Conservation (phyloP, 2,329 filamentous ascomycete genomes). For the Periconia sp. region DNA sequence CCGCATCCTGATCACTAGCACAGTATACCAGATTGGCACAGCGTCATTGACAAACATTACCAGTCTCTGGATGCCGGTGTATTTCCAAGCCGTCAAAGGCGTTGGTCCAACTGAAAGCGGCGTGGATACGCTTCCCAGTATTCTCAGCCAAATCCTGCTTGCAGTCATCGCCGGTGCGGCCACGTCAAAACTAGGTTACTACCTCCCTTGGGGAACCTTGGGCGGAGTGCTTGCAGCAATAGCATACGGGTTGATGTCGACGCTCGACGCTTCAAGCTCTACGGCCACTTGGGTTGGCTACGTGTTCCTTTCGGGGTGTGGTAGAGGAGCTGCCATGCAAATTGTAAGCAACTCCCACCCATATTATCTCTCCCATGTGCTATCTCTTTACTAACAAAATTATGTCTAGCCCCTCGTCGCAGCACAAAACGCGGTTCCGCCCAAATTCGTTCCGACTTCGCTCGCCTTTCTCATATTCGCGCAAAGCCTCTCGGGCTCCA, state of each 20-base stretch:
- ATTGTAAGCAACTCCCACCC: constrained; percentile 13
- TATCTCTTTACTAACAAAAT: constrained; percentile 5
- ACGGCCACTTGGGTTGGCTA: constrained; percentile 32
- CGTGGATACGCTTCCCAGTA: constrained; percentile 42
- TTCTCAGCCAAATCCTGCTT: constrained; percentile 26
- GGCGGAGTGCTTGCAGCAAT: constrained; percentile 38
- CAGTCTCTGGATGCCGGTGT: constrained; percentile 35
- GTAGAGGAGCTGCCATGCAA: constrained; percentile 28
- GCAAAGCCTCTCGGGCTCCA: constrained; percentile 38
- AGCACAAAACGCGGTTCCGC: constrained; percentile 31
- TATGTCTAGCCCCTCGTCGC: constrained; percentile 26
- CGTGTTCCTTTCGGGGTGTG: constrained; percentile 27
- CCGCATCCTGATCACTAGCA: constrained; percentile 27
- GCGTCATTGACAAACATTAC: constrained; percentile 14
- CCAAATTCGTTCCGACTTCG: constrained; percentile 29
- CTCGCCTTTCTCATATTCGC: constrained; percentile 39
- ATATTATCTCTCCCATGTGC: neutral
- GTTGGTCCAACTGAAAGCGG: constrained; percentile 43
- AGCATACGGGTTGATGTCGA: constrained; percentile 46
- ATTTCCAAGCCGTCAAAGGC: constrained; percentile 46
- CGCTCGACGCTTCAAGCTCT: constrained; percentile 36
- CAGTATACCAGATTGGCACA: constrained; percentile 7
- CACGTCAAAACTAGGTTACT: constrained; percentile 25
- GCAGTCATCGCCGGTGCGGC: constrained; percentile 19
- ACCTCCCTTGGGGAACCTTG: constrained; percentile 31